Base-by-base conservation (phyloP, 73 alveolate species). In the Stentor roeselii region DNA sequence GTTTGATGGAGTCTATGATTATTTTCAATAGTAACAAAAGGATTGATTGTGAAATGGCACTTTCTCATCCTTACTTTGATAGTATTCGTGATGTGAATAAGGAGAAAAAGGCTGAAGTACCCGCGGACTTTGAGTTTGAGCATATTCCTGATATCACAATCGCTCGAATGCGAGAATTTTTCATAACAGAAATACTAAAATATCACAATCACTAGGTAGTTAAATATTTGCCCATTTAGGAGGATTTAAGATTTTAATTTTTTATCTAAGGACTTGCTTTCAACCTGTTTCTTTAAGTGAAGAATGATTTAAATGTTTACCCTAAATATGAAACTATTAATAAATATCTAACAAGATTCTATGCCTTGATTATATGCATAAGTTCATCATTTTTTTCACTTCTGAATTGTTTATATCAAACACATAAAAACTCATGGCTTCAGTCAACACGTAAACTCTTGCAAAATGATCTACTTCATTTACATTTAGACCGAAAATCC, bases 11-110 rank as follows among this genome's bases (percentile, higher is more conserved):
- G 32, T 78, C 77, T 60, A 88, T 90, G 82, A 87, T 93, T 38
- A 76, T 86, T 76, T 91, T 95, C 90, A 93, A 93, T 76, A 97
- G 97, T 30, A 84, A 87, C 41, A 86, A 80, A 85, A 93, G 98
- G 84, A 84, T 95, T 6, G 85, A 98, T 38, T 88, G 92, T 30
- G 95, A 94, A 32, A 94, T 92, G 78, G 92, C 95, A 40, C 87
- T 96, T 3, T 84, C 83, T 60, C 97, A 96, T 85, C 97, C 97
- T 32, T 78, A 83, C 87, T 84, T 88, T 3, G 75, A 84, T 42
- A 60, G 78, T 39, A 88, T 87, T 38, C 83, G 93, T 58, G 93
- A 87, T 84, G 78, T 38, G 36, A 83, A 87, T 60, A 83, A 84
- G 75, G 93, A 87, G 76, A 60, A 40, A 27, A 80, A 67, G 32